Evolutionary conservation across 31 red algal species (phyloP).

Genomic region (Endocladia muricata): DNA sequence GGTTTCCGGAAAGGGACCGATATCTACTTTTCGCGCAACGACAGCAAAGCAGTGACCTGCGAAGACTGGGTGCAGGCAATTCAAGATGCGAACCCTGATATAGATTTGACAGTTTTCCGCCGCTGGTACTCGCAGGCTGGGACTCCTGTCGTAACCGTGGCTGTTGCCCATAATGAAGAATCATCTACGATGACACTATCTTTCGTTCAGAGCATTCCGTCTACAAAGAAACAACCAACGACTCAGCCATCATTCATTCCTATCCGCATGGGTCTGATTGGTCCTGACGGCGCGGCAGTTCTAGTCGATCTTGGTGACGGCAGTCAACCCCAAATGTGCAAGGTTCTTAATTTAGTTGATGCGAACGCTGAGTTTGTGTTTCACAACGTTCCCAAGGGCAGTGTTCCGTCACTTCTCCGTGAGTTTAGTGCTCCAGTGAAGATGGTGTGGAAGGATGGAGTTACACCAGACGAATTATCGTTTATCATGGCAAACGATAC

Average conservation of each 20-base stretch:
- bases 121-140: constrained; percentile 93
- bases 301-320: constrained; percentile 70
- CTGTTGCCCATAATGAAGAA: constrained; percentile 47
- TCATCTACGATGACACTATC: constrained; percentile 52
- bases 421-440: constrained; percentile 93
- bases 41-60: constrained; percentile 96
- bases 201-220: constrained; percentile 70
- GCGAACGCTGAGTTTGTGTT: constrained; percentile 57
- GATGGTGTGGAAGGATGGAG: constrained; percentile 54
- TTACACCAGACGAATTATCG: constrained; percentile 59
- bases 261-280: constrained; percentile 84
- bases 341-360: constrained; percentile 59
- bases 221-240: constrained; percentile 62
- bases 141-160: constrained; percentile 74
- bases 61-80: constrained; percentile 91
- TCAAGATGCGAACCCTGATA: constrained; percentile 83
- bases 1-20: constrained; percentile 94
- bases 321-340: constrained; percentile 14
- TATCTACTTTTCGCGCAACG: constrained; percentile 91
- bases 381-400: constrained; percentile 68
- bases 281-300: constrained; percentile 50
- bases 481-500: constrained; percentile 95
- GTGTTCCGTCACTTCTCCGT: constrained; percentile 69
- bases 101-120: constrained; percentile 72
- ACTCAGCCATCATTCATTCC: constrained; percentile 82